Evolutionary conservation across 2,329 filamentous ascomycete species (phyloP).

Genomic region (Ophiocordyceps camponoti-leonardi): DNA sequence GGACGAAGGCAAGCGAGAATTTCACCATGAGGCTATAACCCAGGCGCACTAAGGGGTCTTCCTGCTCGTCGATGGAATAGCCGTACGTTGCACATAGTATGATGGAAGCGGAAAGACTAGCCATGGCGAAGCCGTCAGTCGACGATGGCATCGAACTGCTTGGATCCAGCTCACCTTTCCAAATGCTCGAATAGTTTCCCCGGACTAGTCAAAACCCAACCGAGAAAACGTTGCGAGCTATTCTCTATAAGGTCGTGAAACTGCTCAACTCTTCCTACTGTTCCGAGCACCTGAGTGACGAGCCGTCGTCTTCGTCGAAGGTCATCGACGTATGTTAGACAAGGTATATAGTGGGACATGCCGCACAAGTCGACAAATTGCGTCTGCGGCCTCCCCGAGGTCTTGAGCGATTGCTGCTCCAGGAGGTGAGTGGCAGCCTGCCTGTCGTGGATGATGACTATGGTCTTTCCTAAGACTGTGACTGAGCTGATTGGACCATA

Average conservation of each 20-base stretch:
- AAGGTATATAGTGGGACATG: not conserved
- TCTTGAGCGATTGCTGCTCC: constrained; percentile 5
- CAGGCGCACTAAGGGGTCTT: constrained; percentile 13
- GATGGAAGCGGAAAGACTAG: constrained; percentile 3
- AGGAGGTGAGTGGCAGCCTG: constrained; percentile 19
- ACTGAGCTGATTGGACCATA: constrained; percentile 26
- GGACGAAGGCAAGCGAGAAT: constrained; percentile 11
- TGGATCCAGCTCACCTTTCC: not conserved
- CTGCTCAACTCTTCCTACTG: not conserved
- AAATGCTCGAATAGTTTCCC: not conserved
- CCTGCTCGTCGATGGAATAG: constrained; percentile 12
- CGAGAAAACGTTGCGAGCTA: not conserved
- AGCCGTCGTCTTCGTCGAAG: not conserved
- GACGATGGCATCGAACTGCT: not conserved
- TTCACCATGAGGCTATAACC: constrained; percentile 12
- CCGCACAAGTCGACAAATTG: not conserved
- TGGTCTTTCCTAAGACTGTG: constrained; percentile 20
- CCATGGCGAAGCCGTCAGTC: not conserved
- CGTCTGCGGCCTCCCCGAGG: not conserved
- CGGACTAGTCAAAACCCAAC: not conserved
- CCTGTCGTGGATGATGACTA: constrained; percentile 22
- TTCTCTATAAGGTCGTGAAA: not conserved
- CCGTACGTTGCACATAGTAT: constrained; percentile 8
- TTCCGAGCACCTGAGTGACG: not conserved
- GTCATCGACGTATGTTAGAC: not conserved